A percentile compares a stretch with the other conserved stretches of the same genome.
Evolutionary conservation across 2,329 filamentous ascomycete genomes (phyloP).

Genomic region (Lachnellula cervina): DNA sequence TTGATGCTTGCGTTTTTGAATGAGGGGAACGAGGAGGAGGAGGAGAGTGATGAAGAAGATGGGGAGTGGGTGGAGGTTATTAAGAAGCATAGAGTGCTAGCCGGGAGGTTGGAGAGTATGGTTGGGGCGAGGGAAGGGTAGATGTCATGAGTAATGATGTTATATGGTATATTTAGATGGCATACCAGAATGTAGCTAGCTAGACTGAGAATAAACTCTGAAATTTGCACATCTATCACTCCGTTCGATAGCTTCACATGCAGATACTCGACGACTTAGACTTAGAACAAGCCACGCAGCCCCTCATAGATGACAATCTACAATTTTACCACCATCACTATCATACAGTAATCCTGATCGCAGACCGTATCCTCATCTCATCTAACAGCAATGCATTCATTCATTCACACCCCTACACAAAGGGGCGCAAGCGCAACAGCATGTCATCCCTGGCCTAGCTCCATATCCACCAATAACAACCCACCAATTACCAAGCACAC

Average conservation of each 20-base stretch:
- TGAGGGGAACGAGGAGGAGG: constrained; percentile 25
- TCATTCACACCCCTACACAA: too few species aligned
- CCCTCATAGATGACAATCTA: too few species aligned
- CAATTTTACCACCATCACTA: too few species aligned
- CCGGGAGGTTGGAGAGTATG: constrained; percentile 69
- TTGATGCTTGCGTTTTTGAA: constrained; percentile 68
- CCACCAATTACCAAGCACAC: too few species aligned
- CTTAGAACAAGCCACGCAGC: too few species aligned
- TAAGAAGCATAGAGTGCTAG: constrained; percentile 79
- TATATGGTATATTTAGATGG: not conserved
- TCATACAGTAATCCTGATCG: too few species aligned
- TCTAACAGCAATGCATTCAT: too few species aligned
- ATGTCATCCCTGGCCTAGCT: too few species aligned
- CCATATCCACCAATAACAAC: too few species aligned
- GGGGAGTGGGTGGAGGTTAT: constrained; percentile 83
- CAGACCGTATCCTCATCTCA: too few species aligned
- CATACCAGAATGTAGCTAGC: not conserved
- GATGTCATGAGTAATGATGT: not conserved
- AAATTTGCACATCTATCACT: not conserved
- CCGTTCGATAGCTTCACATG: too few species aligned
- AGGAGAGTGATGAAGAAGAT: constrained; percentile 36
- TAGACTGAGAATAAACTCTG: not conserved
- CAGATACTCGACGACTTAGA: not conserved
- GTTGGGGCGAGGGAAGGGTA: constrained; percentile 41
- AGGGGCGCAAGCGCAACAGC: too few species aligned